Percentiles rank a stretch among this genome's conserved stretches.
phyloP scores from a whole-genome alignment of 768 basidiomycete species.

The Boletus subparvulus region DNA sequence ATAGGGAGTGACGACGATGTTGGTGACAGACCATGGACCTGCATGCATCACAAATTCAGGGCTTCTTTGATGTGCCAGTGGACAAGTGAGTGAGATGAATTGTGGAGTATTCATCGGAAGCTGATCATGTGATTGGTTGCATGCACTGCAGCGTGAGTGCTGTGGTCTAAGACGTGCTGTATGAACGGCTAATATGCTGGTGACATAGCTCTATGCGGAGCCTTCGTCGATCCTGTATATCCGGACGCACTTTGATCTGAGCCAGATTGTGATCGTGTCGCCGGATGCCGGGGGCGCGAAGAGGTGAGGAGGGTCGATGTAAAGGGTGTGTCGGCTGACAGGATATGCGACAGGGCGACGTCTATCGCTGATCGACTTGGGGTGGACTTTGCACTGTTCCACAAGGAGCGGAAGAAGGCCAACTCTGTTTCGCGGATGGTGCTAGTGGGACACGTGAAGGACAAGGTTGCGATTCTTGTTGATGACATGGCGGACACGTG shows the following conservation, averaged over 20 bases:
- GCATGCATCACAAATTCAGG: constrained; percentile 98
- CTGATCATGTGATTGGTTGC: constrained; percentile 15
- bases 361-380: constrained; percentile 95
- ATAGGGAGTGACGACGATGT: constrained; percentile 1
- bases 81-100: constrained; percentile 78
- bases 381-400: constrained; percentile 97
- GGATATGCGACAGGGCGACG: constrained; percentile 66
- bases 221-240: constrained; percentile 95
- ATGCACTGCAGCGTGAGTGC: constrained; percentile 48
- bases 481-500: constrained; percentile 99
- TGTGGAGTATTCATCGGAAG: not conserved
- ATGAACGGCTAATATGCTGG: constrained; percentile 23
- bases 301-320: constrained; percentile 50
- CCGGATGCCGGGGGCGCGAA: constrained; percentile 99
- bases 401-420: constrained; percentile 97
- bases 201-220: constrained; percentile 82
- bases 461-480: constrained; percentile 90
- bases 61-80: constrained; percentile 99
- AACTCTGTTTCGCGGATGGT: constrained; percentile 95
- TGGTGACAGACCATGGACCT: constrained; percentile 88
- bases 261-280: constrained; percentile 90
- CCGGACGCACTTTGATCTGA: constrained; percentile 82
- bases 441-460: constrained; percentile 90
- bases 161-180: not conserved
- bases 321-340: constrained; percentile 13